phyloP scores from a whole-genome alignment of 305 asterid species.

The Fraxinus ornus region DNA sequence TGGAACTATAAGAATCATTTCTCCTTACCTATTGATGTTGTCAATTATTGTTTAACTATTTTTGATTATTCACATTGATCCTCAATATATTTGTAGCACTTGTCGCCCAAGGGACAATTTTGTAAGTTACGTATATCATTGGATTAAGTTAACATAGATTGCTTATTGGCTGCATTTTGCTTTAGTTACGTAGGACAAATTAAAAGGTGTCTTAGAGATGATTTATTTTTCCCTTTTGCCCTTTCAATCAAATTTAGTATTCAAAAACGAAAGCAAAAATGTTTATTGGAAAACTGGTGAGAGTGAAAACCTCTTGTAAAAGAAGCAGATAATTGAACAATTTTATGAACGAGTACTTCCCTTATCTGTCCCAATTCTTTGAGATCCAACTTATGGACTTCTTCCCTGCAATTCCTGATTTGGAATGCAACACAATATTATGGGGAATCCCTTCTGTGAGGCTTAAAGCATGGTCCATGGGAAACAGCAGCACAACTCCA shows the following conservation, averaged over 20 bases:
- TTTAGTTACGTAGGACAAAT: constrained; percentile 6
- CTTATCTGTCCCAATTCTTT: background rate
- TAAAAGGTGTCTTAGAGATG: background rate
- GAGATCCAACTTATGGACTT: background rate
- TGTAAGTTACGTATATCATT: background rate
- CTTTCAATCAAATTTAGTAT: background rate
- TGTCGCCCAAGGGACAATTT: background rate
- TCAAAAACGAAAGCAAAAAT: background rate
- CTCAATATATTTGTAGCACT: background rate
- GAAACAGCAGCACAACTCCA: background rate
- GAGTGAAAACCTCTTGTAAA: background rate
- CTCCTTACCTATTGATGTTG: background rate
- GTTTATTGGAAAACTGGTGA: background rate
- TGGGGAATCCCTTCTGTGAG: background rate
- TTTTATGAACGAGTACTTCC: background rate
- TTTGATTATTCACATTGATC: background rate
- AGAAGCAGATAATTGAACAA: background rate
- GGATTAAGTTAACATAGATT: background rate
- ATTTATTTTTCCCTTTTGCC: background rate
- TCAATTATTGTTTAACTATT: background rate
- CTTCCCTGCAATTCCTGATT: background rate
- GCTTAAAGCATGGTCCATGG: background rate
- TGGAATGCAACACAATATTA: background rate
- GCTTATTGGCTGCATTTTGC: constrained; percentile 6
- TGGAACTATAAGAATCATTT: background rate